phyloP scores from a whole-genome alignment of 208 protist species.

The Trypanosoma scelopori region DNA sequence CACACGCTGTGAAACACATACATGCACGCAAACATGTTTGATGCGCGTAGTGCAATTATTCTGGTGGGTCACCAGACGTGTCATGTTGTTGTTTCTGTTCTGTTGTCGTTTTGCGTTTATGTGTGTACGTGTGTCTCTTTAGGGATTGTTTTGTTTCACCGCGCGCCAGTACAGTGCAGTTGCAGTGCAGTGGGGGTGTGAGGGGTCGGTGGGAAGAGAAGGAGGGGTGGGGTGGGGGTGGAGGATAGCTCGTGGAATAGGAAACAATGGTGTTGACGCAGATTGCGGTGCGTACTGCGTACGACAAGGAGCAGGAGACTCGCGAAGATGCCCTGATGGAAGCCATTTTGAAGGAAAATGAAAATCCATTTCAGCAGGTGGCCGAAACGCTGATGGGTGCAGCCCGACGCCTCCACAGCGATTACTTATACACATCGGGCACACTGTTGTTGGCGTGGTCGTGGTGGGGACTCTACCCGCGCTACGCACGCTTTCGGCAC shows the following conservation, averaged over 20 bases:
- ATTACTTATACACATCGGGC: constrained; percentile 73
- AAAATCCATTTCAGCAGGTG: constrained; percentile 56
- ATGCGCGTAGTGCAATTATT: too few relatives aligned
- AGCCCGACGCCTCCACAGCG: constrained; percentile 34
- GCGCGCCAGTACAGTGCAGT: too few relatives aligned
- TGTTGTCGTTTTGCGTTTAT: too few relatives aligned
- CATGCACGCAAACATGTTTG: too few relatives aligned
- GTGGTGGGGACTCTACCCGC: constrained; percentile 67
- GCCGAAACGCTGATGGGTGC: constrained; percentile 31
- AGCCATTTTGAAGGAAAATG: constrained; percentile 39
- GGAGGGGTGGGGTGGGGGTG: too few relatives aligned
- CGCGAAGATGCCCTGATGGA: constrained; percentile 47
- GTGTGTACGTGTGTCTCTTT: too few relatives aligned
- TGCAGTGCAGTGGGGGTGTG: too few relatives aligned
- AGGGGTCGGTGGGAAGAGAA: too few relatives aligned
- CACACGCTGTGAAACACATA: too few relatives aligned
- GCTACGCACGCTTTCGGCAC: constrained; percentile 71
- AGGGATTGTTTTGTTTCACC: too few relatives aligned
- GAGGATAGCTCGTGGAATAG: constrained; percentile 3
- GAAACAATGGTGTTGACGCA: constrained; percentile 20
- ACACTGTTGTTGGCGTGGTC: constrained; percentile 45
- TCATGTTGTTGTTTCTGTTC: too few relatives aligned
- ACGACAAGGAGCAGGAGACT: constrained; percentile 44
- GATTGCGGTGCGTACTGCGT: constrained; percentile 35
- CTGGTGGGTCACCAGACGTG: too few relatives aligned